Evolutionary conservation across 78 protist genomes (phyloP).

Genomic region (Chrysochromulina parva): DNA sequence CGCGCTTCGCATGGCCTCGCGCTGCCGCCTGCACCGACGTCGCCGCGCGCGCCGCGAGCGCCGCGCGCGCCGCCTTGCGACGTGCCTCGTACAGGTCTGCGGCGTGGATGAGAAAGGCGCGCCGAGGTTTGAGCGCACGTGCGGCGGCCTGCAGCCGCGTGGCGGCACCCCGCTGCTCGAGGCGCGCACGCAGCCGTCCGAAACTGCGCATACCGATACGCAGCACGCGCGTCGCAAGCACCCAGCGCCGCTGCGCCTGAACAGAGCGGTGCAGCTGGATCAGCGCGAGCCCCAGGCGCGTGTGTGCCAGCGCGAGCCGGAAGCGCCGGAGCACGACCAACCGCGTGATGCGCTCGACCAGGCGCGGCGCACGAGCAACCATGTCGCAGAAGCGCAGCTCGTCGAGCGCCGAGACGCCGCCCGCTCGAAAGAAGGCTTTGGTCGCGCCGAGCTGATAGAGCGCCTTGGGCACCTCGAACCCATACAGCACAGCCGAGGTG

Average conservation of each 20-base stretch:
- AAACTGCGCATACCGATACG: background rate
- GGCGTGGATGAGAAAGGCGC: constrained; percentile 59
- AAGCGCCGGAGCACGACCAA: background rate
- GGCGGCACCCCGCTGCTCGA: constrained; percentile 76
- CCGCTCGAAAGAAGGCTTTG: background rate
- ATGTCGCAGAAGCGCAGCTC: background rate
- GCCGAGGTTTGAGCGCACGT: constrained; percentile 64
- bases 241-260: background rate
- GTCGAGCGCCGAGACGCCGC: background rate
- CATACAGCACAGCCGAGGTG: background rate
- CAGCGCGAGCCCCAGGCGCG: constrained; percentile 37
- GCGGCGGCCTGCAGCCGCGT: constrained; percentile 77
- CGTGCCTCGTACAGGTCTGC: background rate
- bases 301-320: background rate
- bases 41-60: too few relatives aligned
- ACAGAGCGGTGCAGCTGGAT: constrained; percentile 47
- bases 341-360: background rate
- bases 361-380: background rate
- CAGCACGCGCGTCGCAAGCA: background rate
- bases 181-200: constrained; percentile 79
- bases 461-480: background rate
- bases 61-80: too few relatives aligned
- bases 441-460: constrained; percentile 10
- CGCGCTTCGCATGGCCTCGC: too few relatives aligned
- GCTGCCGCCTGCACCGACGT: too few relatives aligned